Percentiles rank a stretch among this genome's conserved stretches.
These are phyloP conservation scores for Haplosporangium gracile DNA, from an alignment of 192 early-diverging fungal genomes.

Conservation along the genomic window DNA sequence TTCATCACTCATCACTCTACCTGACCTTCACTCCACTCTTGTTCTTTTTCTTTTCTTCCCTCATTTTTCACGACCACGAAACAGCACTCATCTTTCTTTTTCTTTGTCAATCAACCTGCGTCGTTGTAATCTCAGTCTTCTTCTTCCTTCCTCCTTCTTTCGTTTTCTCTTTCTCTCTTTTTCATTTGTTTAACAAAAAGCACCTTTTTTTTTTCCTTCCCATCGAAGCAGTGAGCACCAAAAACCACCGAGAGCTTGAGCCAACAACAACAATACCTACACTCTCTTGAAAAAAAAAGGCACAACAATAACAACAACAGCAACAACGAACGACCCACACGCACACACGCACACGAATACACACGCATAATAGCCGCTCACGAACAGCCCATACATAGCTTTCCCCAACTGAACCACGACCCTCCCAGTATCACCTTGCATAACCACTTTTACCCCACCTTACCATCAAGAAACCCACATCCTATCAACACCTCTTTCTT, in stretches of 20 bases:
- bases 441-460: not conserved
- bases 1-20: not conserved
- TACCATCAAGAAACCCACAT: too few relatives aligned
- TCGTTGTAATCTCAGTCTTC: conserved; percentile 10
- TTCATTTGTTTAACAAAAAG: not conserved
- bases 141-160: not conserved
- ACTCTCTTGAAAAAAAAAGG: not conserved
- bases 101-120: not conserved
- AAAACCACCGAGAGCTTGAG: conserved; percentile 23
- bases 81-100: not conserved
- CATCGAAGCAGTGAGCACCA: conserved; percentile 11
- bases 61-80: not conserved
- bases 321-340: not conserved
- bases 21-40: not conserved
- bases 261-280: conserved; percentile 11
- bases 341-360: not conserved
- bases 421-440: not conserved
- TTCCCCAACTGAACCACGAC: not conserved
- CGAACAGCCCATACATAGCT: not conserved
- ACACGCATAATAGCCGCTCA: not conserved
- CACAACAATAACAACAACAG: not conserved
- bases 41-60: not conserved
- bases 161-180: not conserved
- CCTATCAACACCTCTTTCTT: not conserved
- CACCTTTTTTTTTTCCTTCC: not conserved